Evolutionary conservation across 108 stramenopile genomes (phyloP).

Genomic region (Skeletonema costatum): DNA sequence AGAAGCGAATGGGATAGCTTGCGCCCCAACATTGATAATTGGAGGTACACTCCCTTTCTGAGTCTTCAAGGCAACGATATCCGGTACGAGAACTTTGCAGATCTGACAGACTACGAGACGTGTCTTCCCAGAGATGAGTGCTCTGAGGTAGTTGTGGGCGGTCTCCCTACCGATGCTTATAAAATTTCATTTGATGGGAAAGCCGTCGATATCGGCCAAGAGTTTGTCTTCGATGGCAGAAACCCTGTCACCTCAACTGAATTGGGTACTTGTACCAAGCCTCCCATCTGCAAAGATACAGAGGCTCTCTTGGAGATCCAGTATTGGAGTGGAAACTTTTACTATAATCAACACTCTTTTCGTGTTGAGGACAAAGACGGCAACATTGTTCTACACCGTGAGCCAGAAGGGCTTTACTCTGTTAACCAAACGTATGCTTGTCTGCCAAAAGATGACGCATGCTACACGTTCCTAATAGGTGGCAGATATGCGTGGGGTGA

Average conservation of each 20-base stretch:
- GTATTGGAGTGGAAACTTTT: background rate
- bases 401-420: background rate
- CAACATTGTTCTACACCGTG: background rate
- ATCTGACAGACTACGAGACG: background rate
- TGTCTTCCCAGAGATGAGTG: background rate
- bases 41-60: background rate
- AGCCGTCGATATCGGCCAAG: background rate
- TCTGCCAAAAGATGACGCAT: background rate
- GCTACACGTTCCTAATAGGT: background rate
- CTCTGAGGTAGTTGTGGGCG: background rate
- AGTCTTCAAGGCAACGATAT: background rate
- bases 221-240: background rate
- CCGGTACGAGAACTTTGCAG: background rate
- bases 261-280: background rate
- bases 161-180: background rate
- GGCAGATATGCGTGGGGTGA: no score
- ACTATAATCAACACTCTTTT: background rate
- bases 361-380: background rate
- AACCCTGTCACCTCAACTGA: background rate
- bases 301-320: background rate
- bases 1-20: background rate
- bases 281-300: background rate
- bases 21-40: no score
- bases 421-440: background rate
- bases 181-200: background rate